phyloP scores from a whole-genome alignment of 1,139 yeast genomes.

The Zygosaccharomyces sapae region DNA sequence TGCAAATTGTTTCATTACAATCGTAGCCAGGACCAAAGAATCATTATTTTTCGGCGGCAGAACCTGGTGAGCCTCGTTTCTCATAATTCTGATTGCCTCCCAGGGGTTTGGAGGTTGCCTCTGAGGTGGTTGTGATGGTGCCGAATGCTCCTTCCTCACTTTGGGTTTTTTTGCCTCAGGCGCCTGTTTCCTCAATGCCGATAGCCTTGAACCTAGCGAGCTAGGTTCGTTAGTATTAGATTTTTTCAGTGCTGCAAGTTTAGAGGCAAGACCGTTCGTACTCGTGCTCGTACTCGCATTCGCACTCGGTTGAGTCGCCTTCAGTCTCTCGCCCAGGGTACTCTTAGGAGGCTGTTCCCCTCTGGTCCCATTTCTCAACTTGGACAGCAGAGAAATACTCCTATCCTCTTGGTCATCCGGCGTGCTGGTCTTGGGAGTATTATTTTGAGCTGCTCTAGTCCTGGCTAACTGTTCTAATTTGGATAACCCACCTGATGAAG shows the following conservation, averaged over 20 bases:
- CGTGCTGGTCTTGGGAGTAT: neutral
- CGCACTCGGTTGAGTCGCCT: neutral
- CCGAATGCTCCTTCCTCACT: neutral
- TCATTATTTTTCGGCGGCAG: neutral
- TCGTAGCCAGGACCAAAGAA: slow-evolving; percentile 6
- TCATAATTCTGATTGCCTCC: neutral
- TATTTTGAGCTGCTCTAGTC: slow-evolving; percentile 15
- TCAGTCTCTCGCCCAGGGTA: slow-evolving; percentile 10
- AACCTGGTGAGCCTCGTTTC: neutral
- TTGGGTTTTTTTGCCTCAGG: neutral
- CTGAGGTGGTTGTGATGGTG: neutral
- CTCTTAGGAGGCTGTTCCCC: slow-evolving; percentile 1
- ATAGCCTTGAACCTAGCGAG: slow-evolving; percentile 10
- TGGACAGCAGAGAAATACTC: slow-evolving; percentile 11
- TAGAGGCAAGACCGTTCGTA: neutral
- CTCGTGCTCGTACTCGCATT: neutral
- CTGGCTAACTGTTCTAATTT: slow-evolving; percentile 27
- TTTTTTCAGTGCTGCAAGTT: neutral
- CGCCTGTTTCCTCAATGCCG: slow-evolving; percentile 9
- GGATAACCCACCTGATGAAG: slow-evolving; percentile 18
- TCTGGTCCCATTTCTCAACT: slow-evolving; percentile 8
- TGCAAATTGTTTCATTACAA: slow-evolving; percentile 6
- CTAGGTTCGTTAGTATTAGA: neutral
- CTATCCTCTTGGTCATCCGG: slow-evolving; percentile 1
- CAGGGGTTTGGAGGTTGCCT: neutral